Evolutionary conservation across 1,284 basidiomycete genomes (phyloP), one percentile per base, ranked within the genome.

Genomic region (Ustilago crameri): DNA sequence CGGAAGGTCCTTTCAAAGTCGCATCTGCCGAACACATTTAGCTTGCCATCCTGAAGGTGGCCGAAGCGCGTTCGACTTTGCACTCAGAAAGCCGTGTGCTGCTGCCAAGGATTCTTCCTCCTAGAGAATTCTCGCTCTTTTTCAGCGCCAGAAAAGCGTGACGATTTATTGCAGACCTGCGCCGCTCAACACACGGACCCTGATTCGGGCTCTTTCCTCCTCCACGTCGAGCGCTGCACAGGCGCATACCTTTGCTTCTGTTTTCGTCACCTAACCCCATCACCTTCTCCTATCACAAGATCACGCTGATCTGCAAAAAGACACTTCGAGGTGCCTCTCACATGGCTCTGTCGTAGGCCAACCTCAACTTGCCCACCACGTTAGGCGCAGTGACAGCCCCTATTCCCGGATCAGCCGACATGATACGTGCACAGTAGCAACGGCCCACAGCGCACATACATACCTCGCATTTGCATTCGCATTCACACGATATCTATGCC

Each of bases 1-100:
- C 12, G 41, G 20, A 42, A 42, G 41, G 30, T 30, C 30, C 30
- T 30, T 10, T 23, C 18, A 23, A 42, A 23, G 38, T 44, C 41
- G 53, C 40, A 40, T n/a, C 37, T 46, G 48, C 63, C 52, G 48
- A 55, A 48, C 18, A n/a, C n/a, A n/a, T n/a, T n/a, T n/a, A n/a
- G n/a, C n/a, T n/a, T n/a, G n/a, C n/a, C n/a, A 55, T 65, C 22
- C 12, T 12, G 5, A 42, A 23, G 22, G 41, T 42, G 41, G 41
- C 20, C 41, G 41, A 42, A 42, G 41, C 41, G 41, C 17, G 41
- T 15, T 42, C 9, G 41, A 42, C 17, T 3, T 9, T 17, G 38
- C 38, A 40, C 3, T 20, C 3, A 40, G 15, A 40, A 40, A 30
- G 30, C 30, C 30, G 12, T 30, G 30, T 30, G 30, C 30, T 30